Conservation (phyloP, 169 alveolate species). For the Plasmodium ovale region DNA sequence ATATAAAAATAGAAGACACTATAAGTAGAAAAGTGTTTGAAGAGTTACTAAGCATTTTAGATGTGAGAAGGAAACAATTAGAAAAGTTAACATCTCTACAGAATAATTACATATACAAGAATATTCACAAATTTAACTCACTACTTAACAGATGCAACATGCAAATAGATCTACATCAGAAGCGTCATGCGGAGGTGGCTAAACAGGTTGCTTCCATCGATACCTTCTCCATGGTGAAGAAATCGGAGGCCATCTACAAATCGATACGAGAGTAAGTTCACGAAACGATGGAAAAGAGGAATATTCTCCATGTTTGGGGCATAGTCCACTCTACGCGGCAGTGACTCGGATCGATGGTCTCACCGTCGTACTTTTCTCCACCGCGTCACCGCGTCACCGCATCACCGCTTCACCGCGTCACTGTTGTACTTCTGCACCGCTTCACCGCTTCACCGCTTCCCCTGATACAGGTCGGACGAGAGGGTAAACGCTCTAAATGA, state of each 20-base stretch:
- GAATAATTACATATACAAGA: slow-evolving; percentile 50
- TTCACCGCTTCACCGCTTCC: neutral
- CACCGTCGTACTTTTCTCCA: neutral
- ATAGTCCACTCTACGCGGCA: neutral
- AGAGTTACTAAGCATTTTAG: slow-evolving; percentile 6
- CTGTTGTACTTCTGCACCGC: neutral
- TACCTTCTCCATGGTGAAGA: slow-evolving; percentile 24
- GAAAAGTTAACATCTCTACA: slow-evolving; percentile 24
- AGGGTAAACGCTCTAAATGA: slow-evolving; percentile 30
- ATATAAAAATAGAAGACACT: slow-evolving; percentile 6
- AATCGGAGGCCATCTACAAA: slow-evolving; percentile 60
- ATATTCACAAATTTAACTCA: slow-evolving; percentile 36
- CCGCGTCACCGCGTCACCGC: too few relatives aligned
- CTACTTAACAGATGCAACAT: slow-evolving; percentile 22
- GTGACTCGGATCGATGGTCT: too few relatives aligned
- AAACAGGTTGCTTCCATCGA: slow-evolving; percentile 5
- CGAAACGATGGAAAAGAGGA: neutral
- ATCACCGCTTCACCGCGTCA: neutral
- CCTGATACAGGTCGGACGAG: slow-evolving; percentile 49
- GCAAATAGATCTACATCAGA: slow-evolving; percentile 4
- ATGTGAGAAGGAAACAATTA: slow-evolving; percentile 13
- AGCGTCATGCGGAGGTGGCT: slow-evolving; percentile 1
- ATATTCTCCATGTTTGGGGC: neutral
- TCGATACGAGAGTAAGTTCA: slow-evolving; percentile 58
- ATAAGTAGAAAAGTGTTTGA: neutral